These are phyloP conservation scores for Waitea zeae DNA, from an alignment of 1,284 basidiomycete species.

Conservation along the genomic window DNA sequence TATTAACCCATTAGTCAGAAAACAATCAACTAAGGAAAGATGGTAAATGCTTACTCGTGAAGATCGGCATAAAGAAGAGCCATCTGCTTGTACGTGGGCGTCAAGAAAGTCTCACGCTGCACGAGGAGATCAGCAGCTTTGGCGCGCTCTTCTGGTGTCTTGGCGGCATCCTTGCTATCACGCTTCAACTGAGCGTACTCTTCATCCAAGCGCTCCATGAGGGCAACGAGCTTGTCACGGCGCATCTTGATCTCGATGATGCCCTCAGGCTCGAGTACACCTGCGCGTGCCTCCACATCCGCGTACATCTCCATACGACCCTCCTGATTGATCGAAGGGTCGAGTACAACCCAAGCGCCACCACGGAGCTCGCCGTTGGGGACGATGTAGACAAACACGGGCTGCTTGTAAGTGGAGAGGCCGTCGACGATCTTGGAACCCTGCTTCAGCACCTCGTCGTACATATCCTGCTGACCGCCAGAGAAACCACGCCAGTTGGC, in stretches of 20 bases:
- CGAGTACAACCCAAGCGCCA: slow-evolving; percentile 98
- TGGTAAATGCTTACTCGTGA: slow-evolving; percentile 55
- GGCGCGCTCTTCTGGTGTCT: slow-evolving; percentile 59
- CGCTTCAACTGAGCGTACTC: slow-evolving; percentile 73
- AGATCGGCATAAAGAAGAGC: slow-evolving; percentile 93
- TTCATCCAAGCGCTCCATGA: slow-evolving; percentile 91
- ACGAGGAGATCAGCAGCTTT: slow-evolving; percentile 52
- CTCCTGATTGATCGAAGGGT: slow-evolving; percentile 90
- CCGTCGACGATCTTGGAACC: slow-evolving; percentile 98
- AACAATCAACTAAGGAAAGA: not conserved
- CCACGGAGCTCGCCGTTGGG: slow-evolving; percentile 98
- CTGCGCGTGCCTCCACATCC: slow-evolving; percentile 88
- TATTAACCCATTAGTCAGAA: slow-evolving; percentile 17
- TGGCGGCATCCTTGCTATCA: slow-evolving; percentile 58
- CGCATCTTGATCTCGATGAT: slow-evolving; percentile 91
- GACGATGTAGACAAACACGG: slow-evolving; percentile 98
- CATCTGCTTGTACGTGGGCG: slow-evolving; percentile 87
- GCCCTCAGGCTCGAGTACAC: slow-evolving; percentile 96
- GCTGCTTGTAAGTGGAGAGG: slow-evolving; percentile 91
- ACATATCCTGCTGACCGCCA: slow-evolving; percentile 98
- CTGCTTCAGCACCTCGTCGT: slow-evolving; percentile 87
- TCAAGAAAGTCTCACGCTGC: slow-evolving; percentile 68
- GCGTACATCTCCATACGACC: slow-evolving; percentile 99
- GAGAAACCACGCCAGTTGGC: slow-evolving; percentile 99
- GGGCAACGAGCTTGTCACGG: slow-evolving; percentile 73